Percentiles rank a stretch among this genome's conserved stretches.
phyloP scores from a whole-genome alignment of 345 rosid species.

The Syzygium oleosum region DNA sequence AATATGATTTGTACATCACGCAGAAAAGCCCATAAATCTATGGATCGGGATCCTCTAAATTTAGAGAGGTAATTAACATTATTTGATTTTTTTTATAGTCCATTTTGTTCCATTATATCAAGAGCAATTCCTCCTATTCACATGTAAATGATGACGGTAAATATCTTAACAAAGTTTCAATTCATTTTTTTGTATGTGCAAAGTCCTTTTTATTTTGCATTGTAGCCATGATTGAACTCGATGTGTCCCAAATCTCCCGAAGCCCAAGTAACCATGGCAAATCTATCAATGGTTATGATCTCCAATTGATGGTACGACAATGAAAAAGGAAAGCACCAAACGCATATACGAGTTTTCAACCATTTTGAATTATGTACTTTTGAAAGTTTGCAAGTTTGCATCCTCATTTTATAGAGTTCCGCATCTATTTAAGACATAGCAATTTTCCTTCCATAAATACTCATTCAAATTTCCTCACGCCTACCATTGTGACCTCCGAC shows the following conservation, averaged over 20 bases:
- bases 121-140: too few species aligned
- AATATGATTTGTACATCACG: neutral
- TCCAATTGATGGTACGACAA: neutral
- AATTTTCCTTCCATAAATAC: neutral
- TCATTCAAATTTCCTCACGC: neutral
- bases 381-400: neutral
- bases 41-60: neutral
- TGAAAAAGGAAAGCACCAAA: neutral
- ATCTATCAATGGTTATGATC: neutral
- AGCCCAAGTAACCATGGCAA: neutral
- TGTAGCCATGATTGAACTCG: neutral
- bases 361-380: neutral
- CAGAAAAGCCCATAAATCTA: neutral
- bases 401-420: neutral
- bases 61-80: neutral
- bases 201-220: too few species aligned
- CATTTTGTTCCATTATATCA: too few species aligned
- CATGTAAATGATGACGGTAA: fast-evolving
- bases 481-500: neutral
- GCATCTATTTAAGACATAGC: neutral
- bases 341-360: neutral
- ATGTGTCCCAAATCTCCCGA: neutral
- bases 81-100: neutral
- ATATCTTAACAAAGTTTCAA: too few species aligned
- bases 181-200: neutral